Evolutionary conservation across 2,329 filamentous ascomycete genomes (phyloP), one percentile per base, ranked within the genome.

Genomic region (Leptographium procerum): DNA sequence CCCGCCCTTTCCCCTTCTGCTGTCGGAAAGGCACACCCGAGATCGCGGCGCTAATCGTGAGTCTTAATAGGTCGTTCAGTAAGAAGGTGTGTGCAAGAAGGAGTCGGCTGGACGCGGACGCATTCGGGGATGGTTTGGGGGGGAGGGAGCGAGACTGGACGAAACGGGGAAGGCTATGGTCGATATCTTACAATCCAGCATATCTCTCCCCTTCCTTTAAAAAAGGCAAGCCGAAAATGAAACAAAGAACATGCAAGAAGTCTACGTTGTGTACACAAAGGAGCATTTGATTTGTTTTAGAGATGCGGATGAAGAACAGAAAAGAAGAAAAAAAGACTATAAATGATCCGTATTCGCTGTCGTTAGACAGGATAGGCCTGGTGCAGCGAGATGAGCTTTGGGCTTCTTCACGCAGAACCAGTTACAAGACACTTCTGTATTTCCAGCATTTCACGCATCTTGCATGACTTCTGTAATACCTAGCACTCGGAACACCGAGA

Each of bases 41-140:
- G 40, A 43, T 7, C 2, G 19, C 16, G 40, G 40, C 19, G 55
- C 55, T 56, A 50, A 56, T 22, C n/a, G 19, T 2, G 40, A 29
- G 16, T 11, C 28, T 52, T 50, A 53, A 55, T 57, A 71, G 69
- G 69, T 71, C 64, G 69, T 71, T 61, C 69, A 71, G 66, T 71
- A 69, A 64, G 40, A 61, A 52, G 47, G 29, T 6, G 33, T 33
- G 7, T 22, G 33, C 16, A 7, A 19, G 4, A 40, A 19, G 36
- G 19, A 19, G 14, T 40, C 26, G 6, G 4, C 6, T 16, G 7
- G 52, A 22, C 7, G 10, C 13, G n/a, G 52, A 14, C 33, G 22
- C 33, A 26, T 40, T 53, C 5, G 36, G 36, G 36, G 36, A 40
- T n/a, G n/a, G n/a, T n/a, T n/a, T n/a, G n/a, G n/a, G n/a, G 48